phyloP scores from a whole-genome alignment of 129 eudicot genomes.

The Lactuca sativa region DNA sequence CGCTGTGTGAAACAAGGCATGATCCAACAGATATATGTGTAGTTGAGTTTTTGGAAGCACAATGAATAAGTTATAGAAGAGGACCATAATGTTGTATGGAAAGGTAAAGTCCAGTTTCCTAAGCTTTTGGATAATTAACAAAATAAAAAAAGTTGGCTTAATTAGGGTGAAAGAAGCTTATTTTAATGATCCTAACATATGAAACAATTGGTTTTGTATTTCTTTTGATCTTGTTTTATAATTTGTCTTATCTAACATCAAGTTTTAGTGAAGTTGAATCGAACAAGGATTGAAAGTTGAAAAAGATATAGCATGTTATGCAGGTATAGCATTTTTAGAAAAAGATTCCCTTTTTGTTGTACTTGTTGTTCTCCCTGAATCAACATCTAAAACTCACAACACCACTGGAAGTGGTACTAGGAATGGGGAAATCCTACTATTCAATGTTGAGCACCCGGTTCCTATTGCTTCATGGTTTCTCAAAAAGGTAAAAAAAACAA shows the following conservation, averaged over 20 bases:
- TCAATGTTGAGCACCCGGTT: constrained; percentile 56
- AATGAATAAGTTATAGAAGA: constrained; percentile 9
- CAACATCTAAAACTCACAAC: constrained; percentile 22
- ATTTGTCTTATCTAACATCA: too few relatives aligned
- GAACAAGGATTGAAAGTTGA: constrained; percentile 6
- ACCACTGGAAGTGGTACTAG: too few relatives aligned
- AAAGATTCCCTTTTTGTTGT: constrained; percentile 60
- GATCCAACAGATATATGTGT: not conserved
- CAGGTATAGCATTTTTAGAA: constrained; percentile 68
- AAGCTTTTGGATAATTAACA: not conserved
- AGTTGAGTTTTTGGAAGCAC: not conserved
- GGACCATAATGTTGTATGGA: not conserved
- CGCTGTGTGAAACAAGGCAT: not conserved
- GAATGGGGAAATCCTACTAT: constrained; percentile 60
- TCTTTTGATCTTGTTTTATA: too few relatives aligned
- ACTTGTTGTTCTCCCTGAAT: constrained; percentile 56
- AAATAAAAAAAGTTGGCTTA: not conserved
- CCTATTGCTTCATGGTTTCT: constrained; percentile 82
- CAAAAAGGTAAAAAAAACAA: constrained; percentile 49
- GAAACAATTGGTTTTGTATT: too few relatives aligned
- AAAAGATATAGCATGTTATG: constrained; percentile 15
- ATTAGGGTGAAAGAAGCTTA: not conserved
- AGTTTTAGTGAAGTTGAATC: constrained; percentile 2
- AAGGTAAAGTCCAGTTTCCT: constrained; percentile 8
- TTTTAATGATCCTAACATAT: not conserved